Evolutionary conservation across 2,329 filamentous ascomycete species (phyloP).

Genomic region (Thelonectria blattea): DNA sequence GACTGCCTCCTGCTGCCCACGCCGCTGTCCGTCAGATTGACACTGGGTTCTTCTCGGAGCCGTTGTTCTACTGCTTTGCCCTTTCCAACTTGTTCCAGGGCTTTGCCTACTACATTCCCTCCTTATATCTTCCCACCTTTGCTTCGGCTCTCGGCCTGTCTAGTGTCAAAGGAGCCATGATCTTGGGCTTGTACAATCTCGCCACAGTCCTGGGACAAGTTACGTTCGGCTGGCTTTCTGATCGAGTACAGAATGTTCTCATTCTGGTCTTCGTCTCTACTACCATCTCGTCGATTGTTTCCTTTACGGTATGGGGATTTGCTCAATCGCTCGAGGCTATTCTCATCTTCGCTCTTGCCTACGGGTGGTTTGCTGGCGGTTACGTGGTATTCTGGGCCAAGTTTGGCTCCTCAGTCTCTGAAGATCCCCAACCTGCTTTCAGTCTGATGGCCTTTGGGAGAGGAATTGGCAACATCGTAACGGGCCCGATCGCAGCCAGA

Average conservation of each 20-base stretch:
- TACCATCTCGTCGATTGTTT: slow-evolving; percentile 53
- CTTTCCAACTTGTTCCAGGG: slow-evolving; percentile 58
- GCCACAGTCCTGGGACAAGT: slow-evolving; percentile 53
- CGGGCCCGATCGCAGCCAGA: slow-evolving; percentile 33
- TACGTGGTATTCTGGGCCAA: slow-evolving; percentile 38
- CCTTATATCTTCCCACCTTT: slow-evolving; percentile 59
- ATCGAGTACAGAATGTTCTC: slow-evolving; percentile 52
- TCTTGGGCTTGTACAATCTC: slow-evolving; percentile 55
- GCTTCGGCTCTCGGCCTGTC: slow-evolving; percentile 49
- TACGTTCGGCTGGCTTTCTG: slow-evolving; percentile 54
- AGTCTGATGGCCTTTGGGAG: slow-evolving; percentile 41
- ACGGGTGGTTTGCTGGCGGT: slow-evolving; percentile 62
- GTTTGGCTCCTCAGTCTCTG: slow-evolving; percentile 36
- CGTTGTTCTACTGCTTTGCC: slow-evolving; percentile 46
- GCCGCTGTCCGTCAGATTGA: slow-evolving; percentile 35
- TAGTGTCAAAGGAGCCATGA: slow-evolving; percentile 51
- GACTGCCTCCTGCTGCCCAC: slow-evolving; percentile 47
- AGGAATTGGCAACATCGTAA: slow-evolving; percentile 39
- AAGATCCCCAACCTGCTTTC: slow-evolving; percentile 36
- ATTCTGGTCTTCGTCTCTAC: slow-evolving; percentile 51
- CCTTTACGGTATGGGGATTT: slow-evolving; percentile 62
- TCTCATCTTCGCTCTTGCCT: slow-evolving; percentile 58
- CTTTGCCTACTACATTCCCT: slow-evolving; percentile 61
- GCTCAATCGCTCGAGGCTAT: slow-evolving; percentile 51
- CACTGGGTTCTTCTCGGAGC: slow-evolving; percentile 32